Percentiles rank a stretch among this genome's conserved stretches.
phyloP scores from a whole-genome alignment of 257 asterid genomes.

The Ilex asprella region DNA sequence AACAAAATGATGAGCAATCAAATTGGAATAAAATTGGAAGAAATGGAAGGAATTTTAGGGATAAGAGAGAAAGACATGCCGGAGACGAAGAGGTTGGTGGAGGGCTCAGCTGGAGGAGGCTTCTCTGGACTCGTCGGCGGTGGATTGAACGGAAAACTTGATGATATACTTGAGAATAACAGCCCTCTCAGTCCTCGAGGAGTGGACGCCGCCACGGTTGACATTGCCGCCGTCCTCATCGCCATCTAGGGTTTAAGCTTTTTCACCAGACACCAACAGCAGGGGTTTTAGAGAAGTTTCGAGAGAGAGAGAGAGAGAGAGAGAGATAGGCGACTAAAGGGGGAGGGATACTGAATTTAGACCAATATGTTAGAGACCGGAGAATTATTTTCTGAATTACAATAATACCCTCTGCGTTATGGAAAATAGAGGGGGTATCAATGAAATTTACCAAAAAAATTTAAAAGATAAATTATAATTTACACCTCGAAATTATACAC shows the following conservation, averaged over 20 bases:
- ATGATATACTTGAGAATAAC: slow-evolving; percentile 32
- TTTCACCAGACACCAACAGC: no score
- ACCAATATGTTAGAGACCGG: no score
- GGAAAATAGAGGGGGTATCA: no score
- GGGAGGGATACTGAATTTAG: no score
- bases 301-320: no score
- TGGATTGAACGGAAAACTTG: slow-evolving; percentile 44
- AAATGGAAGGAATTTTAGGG: neutral
- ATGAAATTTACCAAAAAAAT: no score
- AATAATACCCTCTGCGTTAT: no score
- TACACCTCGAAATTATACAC: no score
- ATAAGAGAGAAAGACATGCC: slow-evolving; percentile 23
- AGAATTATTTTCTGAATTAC: no score
- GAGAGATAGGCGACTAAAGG: no score
- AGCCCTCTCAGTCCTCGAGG: slow-evolving; percentile 38
- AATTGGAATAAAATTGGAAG: neutral
- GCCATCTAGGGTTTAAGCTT: slow-evolving; percentile 36
- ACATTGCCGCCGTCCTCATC: slow-evolving; percentile 37
- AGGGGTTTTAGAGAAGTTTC: neutral
- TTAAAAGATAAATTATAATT: no score
- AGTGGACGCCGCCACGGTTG: slow-evolving; percentile 8
- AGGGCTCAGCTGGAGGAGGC: slow-evolving; percentile 76
- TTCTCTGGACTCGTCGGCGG: slow-evolving; percentile 43
- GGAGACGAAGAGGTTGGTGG: slow-evolving; percentile 75
- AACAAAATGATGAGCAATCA: neutral